Conservation (phyloP, 176 grass and related monocot genomes). For the Avena eriantha region DNA sequence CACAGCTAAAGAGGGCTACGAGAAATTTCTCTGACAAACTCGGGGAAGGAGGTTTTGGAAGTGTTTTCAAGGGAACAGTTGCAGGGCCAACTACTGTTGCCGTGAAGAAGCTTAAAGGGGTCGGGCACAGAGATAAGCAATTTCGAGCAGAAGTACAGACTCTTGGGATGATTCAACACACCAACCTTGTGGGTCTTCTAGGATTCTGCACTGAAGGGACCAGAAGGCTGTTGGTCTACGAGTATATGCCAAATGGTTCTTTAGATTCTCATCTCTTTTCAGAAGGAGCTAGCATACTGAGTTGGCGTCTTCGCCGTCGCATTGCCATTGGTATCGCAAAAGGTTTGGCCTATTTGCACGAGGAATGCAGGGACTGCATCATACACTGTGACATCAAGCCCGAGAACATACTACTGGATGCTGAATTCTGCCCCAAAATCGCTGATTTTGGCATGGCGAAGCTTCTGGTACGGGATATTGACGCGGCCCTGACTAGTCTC, state of each 20-base stretch:
- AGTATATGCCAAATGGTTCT: slow-evolving; percentile 40
- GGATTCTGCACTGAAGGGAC: slow-evolving; percentile 25
- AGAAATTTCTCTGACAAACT: slow-evolving; percentile 40
- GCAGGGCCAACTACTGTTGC: slow-evolving; percentile 21
- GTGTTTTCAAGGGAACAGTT: slow-evolving; percentile 35
- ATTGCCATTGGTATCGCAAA: slow-evolving; percentile 25
- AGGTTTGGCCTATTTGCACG: slow-evolving; percentile 54
- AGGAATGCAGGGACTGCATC: slow-evolving; percentile 57
- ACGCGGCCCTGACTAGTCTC: slow-evolving; percentile 36
- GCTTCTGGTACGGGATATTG: slow-evolving; percentile 43
- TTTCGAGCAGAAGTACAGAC: slow-evolving; percentile 42
- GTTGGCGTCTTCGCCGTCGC: slow-evolving; percentile 37
- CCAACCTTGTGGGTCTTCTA: slow-evolving; percentile 40
- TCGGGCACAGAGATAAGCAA: slow-evolving; percentile 36
- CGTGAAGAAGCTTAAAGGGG: slow-evolving; percentile 41
- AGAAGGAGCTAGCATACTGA: neutral
- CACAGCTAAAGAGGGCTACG: slow-evolving; percentile 24
- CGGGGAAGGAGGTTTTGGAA: slow-evolving; percentile 43
- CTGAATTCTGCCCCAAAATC: slow-evolving; percentile 47
- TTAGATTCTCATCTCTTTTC: slow-evolving; percentile 33
- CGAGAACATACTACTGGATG: slow-evolving; percentile 52
- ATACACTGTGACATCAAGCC: slow-evolving; percentile 66
- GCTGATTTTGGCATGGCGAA: slow-evolving; percentile 63
- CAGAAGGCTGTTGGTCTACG: slow-evolving; percentile 34
- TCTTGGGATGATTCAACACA: slow-evolving; percentile 46